A percentile compares a stretch with the other conserved stretches of the same genome.
Conservation (phyloP, 306 rosid genomes). For the Calophaca sinica region DNA sequence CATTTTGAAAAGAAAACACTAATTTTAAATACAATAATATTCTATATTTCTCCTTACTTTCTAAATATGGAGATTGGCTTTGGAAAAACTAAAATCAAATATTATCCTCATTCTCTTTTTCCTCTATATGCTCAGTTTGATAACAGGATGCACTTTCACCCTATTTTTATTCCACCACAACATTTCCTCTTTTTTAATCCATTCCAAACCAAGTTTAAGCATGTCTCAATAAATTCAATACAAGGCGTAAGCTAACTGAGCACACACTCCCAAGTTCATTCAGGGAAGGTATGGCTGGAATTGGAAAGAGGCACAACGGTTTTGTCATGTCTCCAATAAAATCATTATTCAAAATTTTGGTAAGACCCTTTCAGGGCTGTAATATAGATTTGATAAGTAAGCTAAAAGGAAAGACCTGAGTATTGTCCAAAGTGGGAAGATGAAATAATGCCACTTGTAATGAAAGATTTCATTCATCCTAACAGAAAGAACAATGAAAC, state of each 20-base stretch:
- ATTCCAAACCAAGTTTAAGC: conserved; percentile 4
- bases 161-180: neutral
- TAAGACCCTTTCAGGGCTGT: conserved; percentile 7
- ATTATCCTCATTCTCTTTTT: neutral
- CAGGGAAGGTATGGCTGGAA: neutral
- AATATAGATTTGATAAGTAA: neutral
- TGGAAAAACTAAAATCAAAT: too few species aligned
- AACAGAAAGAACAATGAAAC: conserved; percentile 36
- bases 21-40: too few species aligned
- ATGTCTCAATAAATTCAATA: neutral
- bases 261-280: conserved; percentile 30
- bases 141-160: conserved; percentile 4
- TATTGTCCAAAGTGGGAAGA: conserved; percentile 35
- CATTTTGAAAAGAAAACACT: too few species aligned
- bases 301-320: conserved; percentile 19
- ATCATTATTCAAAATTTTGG: conserved; percentile 25
- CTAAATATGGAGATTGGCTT: too few species aligned
- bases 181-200: neutral
- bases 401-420: conserved; percentile 20
- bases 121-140: conserved; percentile 2
- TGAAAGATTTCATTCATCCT: conserved; percentile 29
- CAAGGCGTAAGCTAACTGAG: neutral
- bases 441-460: conserved; percentile 23
- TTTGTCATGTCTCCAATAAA: conserved; percentile 23
- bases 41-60: too few species aligned